Evolutionary conservation across 441 rosid species (phyloP).

Genomic region (Isatis lusitanica): DNA sequence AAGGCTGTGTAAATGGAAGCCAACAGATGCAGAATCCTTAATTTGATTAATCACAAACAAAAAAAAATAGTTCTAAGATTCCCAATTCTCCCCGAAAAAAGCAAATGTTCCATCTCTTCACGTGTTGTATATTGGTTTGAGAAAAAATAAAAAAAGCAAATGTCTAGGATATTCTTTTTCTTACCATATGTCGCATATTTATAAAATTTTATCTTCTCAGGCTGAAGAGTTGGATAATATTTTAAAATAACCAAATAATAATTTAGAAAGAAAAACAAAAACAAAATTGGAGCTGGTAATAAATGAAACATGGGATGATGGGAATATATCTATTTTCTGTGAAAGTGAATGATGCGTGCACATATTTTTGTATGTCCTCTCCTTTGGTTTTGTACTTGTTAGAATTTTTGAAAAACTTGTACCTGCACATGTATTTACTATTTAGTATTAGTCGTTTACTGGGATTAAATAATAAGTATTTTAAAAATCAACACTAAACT

Average conservation of each 20-base stretch:
- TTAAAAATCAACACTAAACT: too few relatives aligned
- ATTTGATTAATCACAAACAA: neutral
- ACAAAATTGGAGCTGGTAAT: neutral
- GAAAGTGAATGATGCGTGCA: constrained; percentile 19
- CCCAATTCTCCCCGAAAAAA: neutral
- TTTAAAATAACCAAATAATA: neutral
- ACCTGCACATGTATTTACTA: too few relatives aligned
- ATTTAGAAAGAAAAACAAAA: neutral
- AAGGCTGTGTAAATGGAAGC: neutral
- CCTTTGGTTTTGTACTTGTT: neutral
- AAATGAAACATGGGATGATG: constrained; percentile 14
- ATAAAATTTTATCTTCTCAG: neutral
- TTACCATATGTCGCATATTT: neutral
- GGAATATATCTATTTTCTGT: constrained; percentile 3
- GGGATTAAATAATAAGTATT: too few relatives aligned
- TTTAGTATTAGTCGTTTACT: too few relatives aligned
- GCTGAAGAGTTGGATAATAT: neutral
- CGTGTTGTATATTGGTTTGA: neutral
- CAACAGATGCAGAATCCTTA: neutral
- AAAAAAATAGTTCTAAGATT: neutral
- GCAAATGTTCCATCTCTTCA: neutral
- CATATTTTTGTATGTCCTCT: neutral
- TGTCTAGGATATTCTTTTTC: too few relatives aligned
- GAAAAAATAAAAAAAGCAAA: neutral
- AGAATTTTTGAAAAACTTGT: too few relatives aligned